These are phyloP conservation scores for Plectosphaerella sp. DNA, from an alignment of 2,329 filamentous ascomycete species.

Conservation along the genomic window DNA sequence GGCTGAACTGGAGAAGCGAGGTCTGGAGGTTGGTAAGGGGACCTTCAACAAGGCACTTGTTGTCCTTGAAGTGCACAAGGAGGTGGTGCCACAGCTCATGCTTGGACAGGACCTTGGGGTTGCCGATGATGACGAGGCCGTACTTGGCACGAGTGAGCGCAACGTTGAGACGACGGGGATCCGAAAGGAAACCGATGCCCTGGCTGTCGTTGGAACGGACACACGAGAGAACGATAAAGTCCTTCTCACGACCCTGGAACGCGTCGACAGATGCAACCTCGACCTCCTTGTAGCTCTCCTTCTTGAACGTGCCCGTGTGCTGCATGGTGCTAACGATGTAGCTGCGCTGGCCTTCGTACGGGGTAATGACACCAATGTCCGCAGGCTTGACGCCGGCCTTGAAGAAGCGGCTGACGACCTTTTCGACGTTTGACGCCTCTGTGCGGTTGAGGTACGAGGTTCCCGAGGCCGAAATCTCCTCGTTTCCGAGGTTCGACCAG, in stretches of 20 bases:
- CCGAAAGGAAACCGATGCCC: slow-evolving; percentile 97
- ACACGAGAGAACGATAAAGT: slow-evolving; percentile 96
- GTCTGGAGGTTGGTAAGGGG: slow-evolving; percentile 94
- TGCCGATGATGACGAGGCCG: slow-evolving; percentile 91
- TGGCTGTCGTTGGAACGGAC: slow-evolving; percentile 99
- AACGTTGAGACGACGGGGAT: slow-evolving; percentile 94
- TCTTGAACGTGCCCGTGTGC: slow-evolving; percentile 93
- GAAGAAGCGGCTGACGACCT: slow-evolving; percentile 97
- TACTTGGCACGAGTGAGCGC: slow-evolving; percentile 96
- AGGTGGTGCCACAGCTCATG: slow-evolving; percentile 97
- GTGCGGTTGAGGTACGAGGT: slow-evolving; percentile 98
- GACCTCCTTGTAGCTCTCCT: slow-evolving; percentile 97
- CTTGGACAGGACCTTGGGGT: slow-evolving; percentile 95
- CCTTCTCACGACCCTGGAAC: slow-evolving; percentile 98
- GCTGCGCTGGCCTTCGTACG: slow-evolving; percentile 96
- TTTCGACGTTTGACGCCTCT: slow-evolving; percentile 95
- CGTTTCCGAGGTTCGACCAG: slow-evolving; percentile 96
- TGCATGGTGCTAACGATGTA: slow-evolving; percentile 99
- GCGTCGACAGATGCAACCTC: slow-evolving; percentile 98
- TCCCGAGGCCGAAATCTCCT: slow-evolving; percentile 96
- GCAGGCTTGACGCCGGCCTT: slow-evolving; percentile 93
- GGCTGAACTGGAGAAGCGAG: slow-evolving; percentile 89
- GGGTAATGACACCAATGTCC: slow-evolving; percentile 96
- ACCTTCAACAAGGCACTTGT: slow-evolving; percentile 91
- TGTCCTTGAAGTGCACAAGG: slow-evolving; percentile 93